Conservation (phyloP, 805 yeast genomes). For the Pichia exigua region DNA sequence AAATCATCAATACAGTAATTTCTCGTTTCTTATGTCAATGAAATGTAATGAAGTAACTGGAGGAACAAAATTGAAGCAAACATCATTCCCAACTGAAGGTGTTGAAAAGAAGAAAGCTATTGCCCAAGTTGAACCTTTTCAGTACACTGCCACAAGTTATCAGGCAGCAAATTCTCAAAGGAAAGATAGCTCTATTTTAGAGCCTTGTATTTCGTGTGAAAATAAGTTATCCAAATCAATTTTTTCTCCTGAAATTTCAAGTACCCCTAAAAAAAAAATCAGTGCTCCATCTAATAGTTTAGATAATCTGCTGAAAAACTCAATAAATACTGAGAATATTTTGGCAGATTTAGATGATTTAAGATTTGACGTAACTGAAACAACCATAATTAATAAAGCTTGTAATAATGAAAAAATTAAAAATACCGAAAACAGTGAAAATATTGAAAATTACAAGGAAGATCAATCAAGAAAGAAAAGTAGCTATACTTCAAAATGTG, state of each 20-base stretch:
- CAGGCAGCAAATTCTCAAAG: neutral
- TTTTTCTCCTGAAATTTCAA: neutral
- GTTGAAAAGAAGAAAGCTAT: neutral
- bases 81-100: neutral
- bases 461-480: neutral
- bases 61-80: neutral
- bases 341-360: neutral
- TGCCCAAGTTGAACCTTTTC: neutral
- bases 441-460: neutral
- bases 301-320: neutral
- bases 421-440: neutral
- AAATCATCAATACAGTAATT: neutral
- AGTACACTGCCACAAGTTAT: neutral
- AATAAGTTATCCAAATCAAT: neutral
- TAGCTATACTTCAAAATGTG: neutral
- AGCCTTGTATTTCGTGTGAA: neutral
- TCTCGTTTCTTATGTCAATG: neutral
- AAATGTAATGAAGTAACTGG: neutral
- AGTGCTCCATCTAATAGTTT: neutral
- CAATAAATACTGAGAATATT: neutral
- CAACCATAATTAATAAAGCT: neutral
- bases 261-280: conserved; percentile 3
- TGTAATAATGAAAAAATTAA: neutral
- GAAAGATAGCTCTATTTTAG: neutral
- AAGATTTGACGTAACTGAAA: neutral